Conservation (phyloP, 805 yeast genomes). For the Cyberlindnera xishuangbannaensis region DNA sequence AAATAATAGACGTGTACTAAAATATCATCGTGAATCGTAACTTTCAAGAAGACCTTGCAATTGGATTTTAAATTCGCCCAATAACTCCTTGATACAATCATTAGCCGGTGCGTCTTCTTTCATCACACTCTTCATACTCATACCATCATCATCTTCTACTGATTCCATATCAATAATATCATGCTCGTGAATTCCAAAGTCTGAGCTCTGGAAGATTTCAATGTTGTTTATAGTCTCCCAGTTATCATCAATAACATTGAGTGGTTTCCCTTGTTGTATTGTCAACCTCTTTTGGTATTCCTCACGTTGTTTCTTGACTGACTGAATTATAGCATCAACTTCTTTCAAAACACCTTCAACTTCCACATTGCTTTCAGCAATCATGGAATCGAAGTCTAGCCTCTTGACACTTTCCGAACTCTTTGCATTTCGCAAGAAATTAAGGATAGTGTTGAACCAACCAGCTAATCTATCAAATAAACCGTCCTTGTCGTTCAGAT, state of each 20-base stretch:
- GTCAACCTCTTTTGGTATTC: conserved; percentile 25
- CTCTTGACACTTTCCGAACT: conserved; percentile 28
- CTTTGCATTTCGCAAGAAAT: conserved; percentile 58
- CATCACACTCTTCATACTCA: background rate
- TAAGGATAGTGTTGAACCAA: conserved; percentile 69
- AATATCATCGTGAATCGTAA: background rate
- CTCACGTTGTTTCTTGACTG: conserved; percentile 31
- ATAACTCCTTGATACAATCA: conserved; percentile 4
- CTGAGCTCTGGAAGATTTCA: conserved; percentile 36
- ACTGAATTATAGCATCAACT: conserved; percentile 32
- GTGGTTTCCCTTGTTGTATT: conserved; percentile 14
- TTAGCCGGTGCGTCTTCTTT: conserved; percentile 2
- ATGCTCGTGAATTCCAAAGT: conserved; percentile 44
- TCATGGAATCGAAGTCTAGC: conserved; percentile 39
- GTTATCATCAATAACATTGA: conserved; percentile 28
- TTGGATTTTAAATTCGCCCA: conserved; percentile 6
- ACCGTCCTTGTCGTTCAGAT: conserved; percentile 64
- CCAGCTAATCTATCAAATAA: conserved; percentile 64
- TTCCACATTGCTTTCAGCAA: conserved; percentile 25
- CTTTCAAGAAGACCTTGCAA: conserved; percentile 2
- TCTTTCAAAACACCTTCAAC: conserved; percentile 30
- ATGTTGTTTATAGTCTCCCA: conserved; percentile 40
- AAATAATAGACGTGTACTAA: no score
- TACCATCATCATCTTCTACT: conserved; percentile 10
- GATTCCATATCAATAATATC: conserved; percentile 40